Base-by-base conservation (phyloP, 2,329 filamentous ascomycete species). In the Diaporthe citri region DNA sequence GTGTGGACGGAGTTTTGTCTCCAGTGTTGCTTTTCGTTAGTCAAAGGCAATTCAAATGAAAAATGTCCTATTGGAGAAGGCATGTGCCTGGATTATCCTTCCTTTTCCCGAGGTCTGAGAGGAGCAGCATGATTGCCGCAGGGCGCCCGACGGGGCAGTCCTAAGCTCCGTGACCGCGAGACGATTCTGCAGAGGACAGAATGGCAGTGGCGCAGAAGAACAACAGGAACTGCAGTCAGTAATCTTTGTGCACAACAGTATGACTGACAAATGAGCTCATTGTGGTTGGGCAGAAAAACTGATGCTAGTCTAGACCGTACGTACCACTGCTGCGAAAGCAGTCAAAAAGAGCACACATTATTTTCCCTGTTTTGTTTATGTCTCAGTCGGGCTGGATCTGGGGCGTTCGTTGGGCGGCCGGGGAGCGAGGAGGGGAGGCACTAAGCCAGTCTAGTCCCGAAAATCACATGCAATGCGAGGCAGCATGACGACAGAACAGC, bases 381-480 rank as follows among this genome's bases (percentile, higher is more conserved):
- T 69, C 48, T 69, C 64, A 69, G 64, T 1, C 15, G 6, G 28
- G 28, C 46, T 52, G 46, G 22, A 52, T 52, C 46, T 67, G 31
- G 62, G 62, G 72, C 72, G 52, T 59, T 74, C 51, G 41, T 70
- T 70, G 62, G 62, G 39, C 46, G 55, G 39, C 56, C 43, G 36
- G 46, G 25, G 43, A 13, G 41, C n/a, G 43, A 52, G 57, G 56
- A 25, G 31, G 56, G 52, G 41, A 8, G 34, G n/a, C n/a, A 39
- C 31, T 28, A 55, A 36, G 31, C 43, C 22, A 67, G 31, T n/a
- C 43, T 67, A 56, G 59, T 48, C 60, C 48, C 8, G 48, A 73
- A 64, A 73, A 73, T 73, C 71, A 69, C 48, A 69, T 69, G 64
- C 62, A 36, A 20, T 36, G 70, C 55, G 56, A 72, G 43, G 56